Conservation (phyloP, 495 filamentous ascomycete genomes). For the Echria macrotheca region DNA sequence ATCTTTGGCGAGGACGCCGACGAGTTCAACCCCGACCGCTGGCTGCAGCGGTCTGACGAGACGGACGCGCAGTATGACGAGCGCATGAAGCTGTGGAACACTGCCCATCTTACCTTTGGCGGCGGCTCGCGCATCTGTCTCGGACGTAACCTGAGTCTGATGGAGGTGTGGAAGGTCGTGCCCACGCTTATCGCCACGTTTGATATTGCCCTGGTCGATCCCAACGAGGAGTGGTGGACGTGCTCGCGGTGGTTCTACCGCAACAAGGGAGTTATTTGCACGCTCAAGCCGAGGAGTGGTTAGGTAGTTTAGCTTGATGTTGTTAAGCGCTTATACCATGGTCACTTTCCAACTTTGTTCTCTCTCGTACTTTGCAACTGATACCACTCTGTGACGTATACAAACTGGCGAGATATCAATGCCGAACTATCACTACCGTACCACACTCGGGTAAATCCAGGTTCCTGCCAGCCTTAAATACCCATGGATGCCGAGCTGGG, state of each 20-base stretch:
- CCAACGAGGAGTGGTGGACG: slow-evolving; percentile 15
- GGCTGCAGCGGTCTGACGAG: slow-evolving; percentile 36
- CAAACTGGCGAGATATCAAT: no score
- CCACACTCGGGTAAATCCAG: no score
- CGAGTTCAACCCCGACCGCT: slow-evolving; percentile 48
- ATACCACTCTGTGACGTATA: no score
- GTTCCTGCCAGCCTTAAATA: no score
- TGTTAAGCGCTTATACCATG: no score
- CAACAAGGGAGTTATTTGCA: background rate
- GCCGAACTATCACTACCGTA: no score
- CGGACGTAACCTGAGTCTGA: slow-evolving; percentile 55
- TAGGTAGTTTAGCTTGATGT: no score
- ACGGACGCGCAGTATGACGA: slow-evolving; percentile 15
- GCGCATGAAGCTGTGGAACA: slow-evolving; percentile 19
- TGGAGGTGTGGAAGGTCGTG: slow-evolving; percentile 64
- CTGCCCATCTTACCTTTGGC: slow-evolving; percentile 47
- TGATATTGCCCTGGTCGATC: slow-evolving; percentile 36
- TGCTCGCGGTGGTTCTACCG: background rate
- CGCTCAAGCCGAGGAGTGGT: background rate
- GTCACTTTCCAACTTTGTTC: no score
- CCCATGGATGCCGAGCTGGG: no score
- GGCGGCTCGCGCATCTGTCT: slow-evolving; percentile 58
- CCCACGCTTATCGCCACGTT: slow-evolving; percentile 51
- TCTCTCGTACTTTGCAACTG: no score
- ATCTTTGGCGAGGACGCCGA: slow-evolving; percentile 46